Conservation (phyloP, 2,329 filamentous ascomycete genomes). For the Botrytis aclada region DNA sequence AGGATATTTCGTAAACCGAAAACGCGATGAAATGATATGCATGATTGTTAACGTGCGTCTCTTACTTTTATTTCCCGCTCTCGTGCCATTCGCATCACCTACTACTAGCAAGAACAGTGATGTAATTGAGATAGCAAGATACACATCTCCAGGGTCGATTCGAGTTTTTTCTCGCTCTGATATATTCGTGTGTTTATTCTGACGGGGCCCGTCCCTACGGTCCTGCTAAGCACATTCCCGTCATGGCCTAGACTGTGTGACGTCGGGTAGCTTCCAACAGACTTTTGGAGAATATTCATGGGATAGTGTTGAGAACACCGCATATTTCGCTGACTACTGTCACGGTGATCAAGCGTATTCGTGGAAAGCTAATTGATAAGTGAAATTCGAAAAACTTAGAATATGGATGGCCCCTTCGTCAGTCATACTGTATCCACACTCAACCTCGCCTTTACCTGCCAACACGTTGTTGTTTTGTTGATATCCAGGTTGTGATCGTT, state of each 20-base stretch:
- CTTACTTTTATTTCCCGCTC: background rate
- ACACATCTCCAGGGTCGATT: background rate
- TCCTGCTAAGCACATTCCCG: slow-evolving; percentile 17
- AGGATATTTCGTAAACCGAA: slow-evolving; percentile 5
- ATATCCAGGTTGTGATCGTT: background rate
- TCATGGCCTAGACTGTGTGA: slow-evolving; percentile 1
- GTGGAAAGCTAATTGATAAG: background rate
- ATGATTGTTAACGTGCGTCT: slow-evolving; percentile 6
- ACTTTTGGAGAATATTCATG: background rate
- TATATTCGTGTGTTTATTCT: background rate
- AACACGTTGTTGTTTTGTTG: background rate
- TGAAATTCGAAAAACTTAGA: background rate
- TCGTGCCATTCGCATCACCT: background rate
- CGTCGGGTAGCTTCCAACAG: slow-evolving; percentile 15
- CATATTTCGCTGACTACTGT: slow-evolving; percentile 12
- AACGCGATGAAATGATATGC: background rate
- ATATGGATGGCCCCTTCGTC: background rate
- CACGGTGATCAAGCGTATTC: background rate
- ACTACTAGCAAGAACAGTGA: background rate
- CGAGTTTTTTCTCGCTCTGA: background rate
- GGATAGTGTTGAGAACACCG: slow-evolving; percentile 3
- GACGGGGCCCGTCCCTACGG: slow-evolving; percentile 21
- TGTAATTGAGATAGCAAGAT: background rate
- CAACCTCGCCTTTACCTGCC: slow-evolving; percentile 4
- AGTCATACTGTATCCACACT: background rate